Evolutionary conservation across 768 basidiomycete species (phyloP), one percentile per base, ranked within the genome.

Genomic region (Coprinopsis sp.): DNA sequence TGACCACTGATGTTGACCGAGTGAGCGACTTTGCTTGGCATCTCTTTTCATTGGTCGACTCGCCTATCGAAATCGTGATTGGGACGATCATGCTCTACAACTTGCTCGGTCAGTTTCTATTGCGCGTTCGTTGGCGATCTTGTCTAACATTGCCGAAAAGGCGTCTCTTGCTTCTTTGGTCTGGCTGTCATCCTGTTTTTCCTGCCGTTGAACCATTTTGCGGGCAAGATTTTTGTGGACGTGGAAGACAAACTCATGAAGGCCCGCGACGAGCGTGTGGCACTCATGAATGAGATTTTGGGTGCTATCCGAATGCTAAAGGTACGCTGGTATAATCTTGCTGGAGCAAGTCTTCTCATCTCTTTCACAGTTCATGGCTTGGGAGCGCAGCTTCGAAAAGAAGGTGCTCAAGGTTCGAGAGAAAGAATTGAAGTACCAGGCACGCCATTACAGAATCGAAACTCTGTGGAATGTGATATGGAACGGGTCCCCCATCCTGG

Each of bases 301-400:
- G 90, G 90, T 38, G 91, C 79, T 11, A 93, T 94, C 48, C 77
- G 91, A 24, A 94, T 94, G 90, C 79, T 94, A 55, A 94, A 95
- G 57, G 73, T 74, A 30, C 19, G 10, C 27, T 31, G 19, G 16
- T 55, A 86, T 16, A 7, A 36, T 6, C 18, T 13, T 19, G 14
- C 19, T 37, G n/a, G n/a, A n/a, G n/a, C n/a, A n/a, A n/a, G n/a
- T n/a, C n/a, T n/a, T n/a, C n/a, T n/a, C n/a, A n/a, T n/a, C n/a
- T n/a, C n/a, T n/a, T n/a, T n/a, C n/a, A n/a, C n/a, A 27, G 82
- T 96, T 94, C 65, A 94, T 95, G 91, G 92, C 91, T 13, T 78
- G 76, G 92, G 92, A 96, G 62, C 81, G 92, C 21, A 90, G 81
- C 59, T 94, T 94, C 55, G 92, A 95, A 64, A 71, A 73, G 19